A percentile compares a stretch with the other conserved stretches of the same genome.
Evolutionary conservation across 345 rosid species (phyloP).

Genomic region (Nasturtium officinale): DNA sequence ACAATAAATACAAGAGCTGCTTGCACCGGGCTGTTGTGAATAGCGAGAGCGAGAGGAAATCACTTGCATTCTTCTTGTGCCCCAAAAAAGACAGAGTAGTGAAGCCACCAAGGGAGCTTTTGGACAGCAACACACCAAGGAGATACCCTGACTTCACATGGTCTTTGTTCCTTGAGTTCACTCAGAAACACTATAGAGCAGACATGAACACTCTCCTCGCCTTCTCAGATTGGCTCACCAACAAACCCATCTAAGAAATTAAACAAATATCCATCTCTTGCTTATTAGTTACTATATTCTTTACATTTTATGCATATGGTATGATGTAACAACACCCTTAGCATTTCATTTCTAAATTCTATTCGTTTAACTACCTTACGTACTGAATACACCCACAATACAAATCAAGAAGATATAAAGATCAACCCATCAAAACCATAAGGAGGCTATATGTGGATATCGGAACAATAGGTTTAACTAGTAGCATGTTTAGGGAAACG

Average conservation of each 20-base stretch:
- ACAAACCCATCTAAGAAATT: slow-evolving; percentile 11
- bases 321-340: slow-evolving; percentile 20
- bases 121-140: slow-evolving; percentile 58
- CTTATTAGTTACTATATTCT: slow-evolving; percentile 19
- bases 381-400: background rate
- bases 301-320: slow-evolving; percentile 25
- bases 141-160: slow-evolving; percentile 85
- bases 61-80: slow-evolving; percentile 93
- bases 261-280: background rate
- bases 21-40: slow-evolving; percentile 95
- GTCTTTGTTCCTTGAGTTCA: slow-evolving; percentile 78
- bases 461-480: background rate
- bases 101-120: slow-evolving; percentile 72
- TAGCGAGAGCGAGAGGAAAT: slow-evolving; percentile 74
- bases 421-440: background rate
- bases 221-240: slow-evolving; percentile 60
- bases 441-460: background rate
- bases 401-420: background rate
- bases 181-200: slow-evolving; percentile 86
- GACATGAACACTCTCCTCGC: slow-evolving; percentile 82
- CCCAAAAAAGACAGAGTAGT: slow-evolving; percentile 79
- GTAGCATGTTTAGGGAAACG: slow-evolving; percentile 15
- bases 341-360: background rate
- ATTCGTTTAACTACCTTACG: background rate
- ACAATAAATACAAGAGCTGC: slow-evolving; percentile 87